phyloP scores from a whole-genome alignment of 352 stramenopile species.

The Aphanomyces invadans region DNA sequence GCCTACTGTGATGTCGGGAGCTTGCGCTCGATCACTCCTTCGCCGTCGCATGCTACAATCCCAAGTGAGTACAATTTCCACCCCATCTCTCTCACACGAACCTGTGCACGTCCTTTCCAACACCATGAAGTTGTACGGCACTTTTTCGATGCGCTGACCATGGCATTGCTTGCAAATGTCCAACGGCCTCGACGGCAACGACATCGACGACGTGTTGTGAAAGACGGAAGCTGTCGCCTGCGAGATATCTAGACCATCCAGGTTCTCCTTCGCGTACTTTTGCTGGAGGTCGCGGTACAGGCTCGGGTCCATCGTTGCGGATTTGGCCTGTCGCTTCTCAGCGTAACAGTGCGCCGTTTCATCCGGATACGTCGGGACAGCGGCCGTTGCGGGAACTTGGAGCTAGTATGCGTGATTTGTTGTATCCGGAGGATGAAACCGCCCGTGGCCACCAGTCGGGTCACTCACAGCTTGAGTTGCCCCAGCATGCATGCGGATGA shows the following conservation, averaged over 20 bases:
- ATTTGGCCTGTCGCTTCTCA: not conserved
- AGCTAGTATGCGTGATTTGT: not conserved
- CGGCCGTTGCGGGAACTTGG: conserved; percentile 1
- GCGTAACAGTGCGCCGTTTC: not conserved
- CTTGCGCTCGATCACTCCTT: conserved; percentile 35
- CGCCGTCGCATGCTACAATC: conserved; percentile 37
- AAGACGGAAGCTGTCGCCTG: not conserved
- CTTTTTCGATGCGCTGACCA: conserved; percentile 51
- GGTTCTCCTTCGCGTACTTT: conserved; percentile 10
- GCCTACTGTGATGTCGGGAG: not conserved
- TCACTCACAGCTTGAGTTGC: not conserved
- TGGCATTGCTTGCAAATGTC: conserved; percentile 44
- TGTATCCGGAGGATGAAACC: not conserved
- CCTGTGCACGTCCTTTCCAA: conserved; percentile 45
- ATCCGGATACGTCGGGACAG: conserved; percentile 6
- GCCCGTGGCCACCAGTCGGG: not conserved
- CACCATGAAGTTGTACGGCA: conserved; percentile 45
- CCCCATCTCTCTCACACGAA: not conserved
- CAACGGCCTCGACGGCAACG: conserved; percentile 16
- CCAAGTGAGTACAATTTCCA: too few species aligned
- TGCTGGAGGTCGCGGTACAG: not conserved
- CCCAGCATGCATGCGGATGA: conserved; percentile 16
- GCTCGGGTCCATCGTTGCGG: conserved; percentile 1
- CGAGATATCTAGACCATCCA: not conserved
- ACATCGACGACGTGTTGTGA: not conserved